These are phyloP conservation scores for Solanum virginianum DNA, from an alignment of 257 asterid species.

Conservation along the genomic window DNA sequence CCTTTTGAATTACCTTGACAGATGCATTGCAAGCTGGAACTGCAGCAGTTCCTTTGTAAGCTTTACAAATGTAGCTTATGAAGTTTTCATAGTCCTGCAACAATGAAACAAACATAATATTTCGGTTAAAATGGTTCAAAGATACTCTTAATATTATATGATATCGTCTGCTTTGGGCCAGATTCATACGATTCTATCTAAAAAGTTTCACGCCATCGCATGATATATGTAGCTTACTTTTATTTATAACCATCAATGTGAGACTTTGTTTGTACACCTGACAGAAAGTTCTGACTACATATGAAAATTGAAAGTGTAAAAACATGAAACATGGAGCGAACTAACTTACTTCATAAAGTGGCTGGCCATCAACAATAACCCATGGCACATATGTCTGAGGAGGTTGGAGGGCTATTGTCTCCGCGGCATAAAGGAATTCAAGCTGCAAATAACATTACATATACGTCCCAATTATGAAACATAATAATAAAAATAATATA, in stretches of 20 bases:
- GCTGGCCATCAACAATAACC: constrained; percentile 77
- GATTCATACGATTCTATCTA: background rate
- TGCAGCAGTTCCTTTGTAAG: constrained; percentile 13
- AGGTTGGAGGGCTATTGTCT: constrained; percentile 62
- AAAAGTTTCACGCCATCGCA: background rate
- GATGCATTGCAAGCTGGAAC: background rate
- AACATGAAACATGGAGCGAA: background rate
- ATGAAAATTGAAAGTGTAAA: background rate
- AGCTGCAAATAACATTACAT: constrained; percentile 31
- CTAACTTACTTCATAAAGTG: constrained; percentile 65
- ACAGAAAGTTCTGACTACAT: background rate
- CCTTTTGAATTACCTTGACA: background rate
- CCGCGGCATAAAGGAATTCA: constrained; percentile 52
- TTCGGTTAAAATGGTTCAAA: background rate
- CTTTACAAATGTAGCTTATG: constrained; percentile 21
- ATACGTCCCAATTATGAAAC: background rate
- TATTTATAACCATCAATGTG: background rate
- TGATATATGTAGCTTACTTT: background rate
- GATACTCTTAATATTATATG: background rate
- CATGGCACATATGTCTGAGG: constrained; percentile 82
- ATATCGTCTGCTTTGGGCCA: background rate
- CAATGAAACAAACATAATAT: background rate
- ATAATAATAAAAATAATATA: background rate
- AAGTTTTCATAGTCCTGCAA: constrained; percentile 21
- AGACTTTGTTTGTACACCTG: background rate